A percentile compares a stretch with the other conserved stretches of the same genome.
Conservation (phyloP, 2,329 filamentous ascomycete species). For the Aspergillus tamarii region DNA sequence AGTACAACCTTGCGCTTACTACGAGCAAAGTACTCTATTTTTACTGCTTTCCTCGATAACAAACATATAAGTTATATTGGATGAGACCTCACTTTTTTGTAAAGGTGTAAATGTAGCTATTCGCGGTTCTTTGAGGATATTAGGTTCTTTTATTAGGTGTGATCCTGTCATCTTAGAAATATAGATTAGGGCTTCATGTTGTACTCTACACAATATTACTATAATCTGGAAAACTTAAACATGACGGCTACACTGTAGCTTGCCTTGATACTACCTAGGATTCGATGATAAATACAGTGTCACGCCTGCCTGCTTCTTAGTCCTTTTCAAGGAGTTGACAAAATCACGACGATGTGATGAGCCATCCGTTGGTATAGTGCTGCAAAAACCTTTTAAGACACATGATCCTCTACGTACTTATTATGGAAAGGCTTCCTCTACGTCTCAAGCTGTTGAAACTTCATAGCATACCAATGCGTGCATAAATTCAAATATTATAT, state of each 20-base stretch:
- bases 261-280: neutral
- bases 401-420: neutral
- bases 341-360: neutral
- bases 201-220: too few species aligned
- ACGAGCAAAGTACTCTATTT: neutral
- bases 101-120: neutral
- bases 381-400: neutral
- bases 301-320: neutral
- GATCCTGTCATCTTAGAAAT: neutral
- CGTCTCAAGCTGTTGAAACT: neutral
- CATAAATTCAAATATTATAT: too few species aligned
- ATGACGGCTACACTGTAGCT: too few species aligned
- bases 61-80: neutral
- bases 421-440: neutral
- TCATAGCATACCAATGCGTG: too few species aligned
- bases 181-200: neutral
- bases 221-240: neutral
- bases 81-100: too few species aligned
- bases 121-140: neutral
- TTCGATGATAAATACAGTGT: neutral
- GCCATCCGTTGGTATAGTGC: neutral
- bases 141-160: neutral
- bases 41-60: neutral
- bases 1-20: neutral
- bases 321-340: neutral